Base-by-base conservation (phyloP, 2,329 filamentous ascomycete genomes). In the Penicillium sp. region DNA sequence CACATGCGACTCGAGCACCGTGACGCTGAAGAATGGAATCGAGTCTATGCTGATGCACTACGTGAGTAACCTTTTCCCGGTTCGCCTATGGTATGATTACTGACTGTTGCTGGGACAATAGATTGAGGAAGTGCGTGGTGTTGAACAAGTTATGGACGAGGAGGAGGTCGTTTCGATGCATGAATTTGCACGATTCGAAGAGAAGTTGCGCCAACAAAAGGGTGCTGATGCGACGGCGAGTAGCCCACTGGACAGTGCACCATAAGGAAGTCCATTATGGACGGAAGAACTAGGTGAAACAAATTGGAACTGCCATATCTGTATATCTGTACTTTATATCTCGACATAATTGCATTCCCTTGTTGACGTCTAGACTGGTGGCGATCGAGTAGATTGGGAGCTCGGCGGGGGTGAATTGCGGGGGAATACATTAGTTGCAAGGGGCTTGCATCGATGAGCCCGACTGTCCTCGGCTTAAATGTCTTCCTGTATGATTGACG, bases 1-100 rank as follows among this genome's bases (percentile, higher is more conserved):
- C 50, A 96, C 90, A 13, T 98, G 92, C 64, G 92, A 96, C 64
- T 94, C 86, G 30, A 95, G 89, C 62, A 96, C 92, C 0, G 89
- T 95, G 23, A 98, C 92, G 18, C 67, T 98, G 51, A 95, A 94
- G 74, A 96, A 93, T 62, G 92, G 92, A 5, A 98, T 98, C 52
- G 92, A 98, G 74, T 86, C 85, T 50, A 96, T 98, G 92, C 66
- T 96, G 62, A 95, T 95, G 86, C 86, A 90, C 64, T 92, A 92
- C 65, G 84, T 88, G 65, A 76, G 83, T 79, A 30, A 23, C 12
- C 36, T 36, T 27, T 36, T 30, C 14, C 11, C 25, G n/a, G 15
- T 28, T 20, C 35, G 16, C 31, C 29, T 34, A n/a, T 9, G 20
- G 3, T 15, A 12, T 15, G 11, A 27, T 39, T 26, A 28, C 53